Evolutionary conservation across 1,284 basidiomycete genomes (phyloP), one percentile per base, ranked within the genome.

Genomic region (Malassezia vespertilionis): DNA sequence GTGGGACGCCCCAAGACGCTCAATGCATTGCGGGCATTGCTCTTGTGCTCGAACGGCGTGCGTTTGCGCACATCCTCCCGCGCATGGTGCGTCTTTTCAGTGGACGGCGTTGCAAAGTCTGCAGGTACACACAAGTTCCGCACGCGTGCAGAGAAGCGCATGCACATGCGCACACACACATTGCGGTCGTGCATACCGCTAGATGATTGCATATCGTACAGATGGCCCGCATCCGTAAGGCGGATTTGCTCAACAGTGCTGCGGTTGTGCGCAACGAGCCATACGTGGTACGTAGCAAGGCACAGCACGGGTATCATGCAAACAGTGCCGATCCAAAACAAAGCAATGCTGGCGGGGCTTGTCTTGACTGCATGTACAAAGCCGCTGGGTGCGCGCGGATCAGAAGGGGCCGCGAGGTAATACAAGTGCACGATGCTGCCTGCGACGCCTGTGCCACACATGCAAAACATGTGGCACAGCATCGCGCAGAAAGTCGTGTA

Each of bases 241-340:
- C 66, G 63, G 38, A 69, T 67, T 58, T 65, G 55, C 51, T 71
- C 69, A 9, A 69, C 65, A 4, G 69, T 71, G 12, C 58, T 62
- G 9, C 66, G 49, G 36, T 70, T 70, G 17, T 59, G 48, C 18
- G 43, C 17, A 4, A 70, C 49, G 17, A 71, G 52, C 15, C 61
- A 50, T 2, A 57, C 37, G 22, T 71, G 69, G 44, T 70, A 71
- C 6, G 37, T 44, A 21, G 59, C 59, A 10, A 71, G 47, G 20
- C 57, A 57, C 22, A 38, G 1, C 10, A 68, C 32, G 2, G 69
- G 69, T 0, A 36, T 48, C 0, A 56, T n/a, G 2, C 48, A 53
- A 4, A 44, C 49, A 5, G 62, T 12, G 8, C 53, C 50, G 8
- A 71, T 43, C 24, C 58, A 26, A 39, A 70, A 64, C 5, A 70